phyloP scores from a whole-genome alignment of 495 filamentous ascomycete genomes.

The Penicillium longicatenatum region DNA sequence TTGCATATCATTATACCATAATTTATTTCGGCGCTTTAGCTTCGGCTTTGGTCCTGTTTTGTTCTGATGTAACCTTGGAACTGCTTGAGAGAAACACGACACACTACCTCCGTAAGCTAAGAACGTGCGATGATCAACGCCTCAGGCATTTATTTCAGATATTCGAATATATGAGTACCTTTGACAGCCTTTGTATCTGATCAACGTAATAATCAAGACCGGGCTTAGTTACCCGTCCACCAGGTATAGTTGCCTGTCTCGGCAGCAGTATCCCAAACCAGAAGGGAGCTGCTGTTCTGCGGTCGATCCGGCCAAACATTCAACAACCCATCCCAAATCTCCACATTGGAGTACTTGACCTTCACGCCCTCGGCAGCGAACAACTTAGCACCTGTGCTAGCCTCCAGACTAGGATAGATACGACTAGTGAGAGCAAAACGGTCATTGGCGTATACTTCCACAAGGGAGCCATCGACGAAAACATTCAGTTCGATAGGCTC shows the following conservation, averaged over 20 bases:
- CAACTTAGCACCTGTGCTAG: constrained; percentile 14
- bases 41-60: constrained; percentile 9
- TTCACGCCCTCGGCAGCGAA: constrained; percentile 8
- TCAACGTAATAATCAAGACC: too few species aligned
- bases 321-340: constrained; percentile 22
- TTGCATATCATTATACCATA: constrained; percentile 4
- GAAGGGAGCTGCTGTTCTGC: constrained; percentile 17
- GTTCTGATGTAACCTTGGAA: neutral
- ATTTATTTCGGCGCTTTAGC: constrained; percentile 6
- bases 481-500: constrained; percentile 17
- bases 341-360: constrained; percentile 11
- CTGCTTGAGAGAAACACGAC: too few species aligned
- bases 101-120: neutral
- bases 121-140: neutral
- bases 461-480: constrained; percentile 20
- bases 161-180: neutral
- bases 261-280: constrained; percentile 20
- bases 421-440: constrained; percentile 21
- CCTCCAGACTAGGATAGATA: constrained; percentile 29
- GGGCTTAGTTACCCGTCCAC: constrained; percentile 19
- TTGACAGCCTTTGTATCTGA: too few species aligned
- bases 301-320: constrained; percentile 21
- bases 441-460: constrained; percentile 22
- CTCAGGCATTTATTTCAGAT: neutral
- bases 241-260: constrained; percentile 21